Conservation (phyloP, 2,329 filamentous ascomycete species). For the Macrophomina phaseolina region DNA sequence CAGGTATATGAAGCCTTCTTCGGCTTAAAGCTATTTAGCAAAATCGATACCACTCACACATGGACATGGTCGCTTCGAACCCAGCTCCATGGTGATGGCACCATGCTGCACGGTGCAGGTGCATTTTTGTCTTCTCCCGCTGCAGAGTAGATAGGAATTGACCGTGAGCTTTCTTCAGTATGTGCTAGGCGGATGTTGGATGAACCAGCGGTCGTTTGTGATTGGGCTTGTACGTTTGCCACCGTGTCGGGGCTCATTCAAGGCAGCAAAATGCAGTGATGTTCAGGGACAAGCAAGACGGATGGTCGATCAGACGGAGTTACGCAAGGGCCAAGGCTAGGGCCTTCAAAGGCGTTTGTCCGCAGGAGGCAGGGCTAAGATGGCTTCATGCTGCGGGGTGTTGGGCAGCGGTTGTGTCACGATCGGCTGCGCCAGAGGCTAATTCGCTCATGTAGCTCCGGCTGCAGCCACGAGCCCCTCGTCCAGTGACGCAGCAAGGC, state of each 20-base stretch:
- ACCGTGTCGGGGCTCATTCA: background rate
- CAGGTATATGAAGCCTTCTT: too few relatives aligned
- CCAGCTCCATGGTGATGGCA: too few relatives aligned
- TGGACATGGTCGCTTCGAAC: too few relatives aligned
- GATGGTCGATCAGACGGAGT: background rate
- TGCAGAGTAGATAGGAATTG: too few relatives aligned
- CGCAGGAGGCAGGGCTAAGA: too few relatives aligned
- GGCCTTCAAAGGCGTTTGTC: background rate
- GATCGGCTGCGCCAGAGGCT: background rate
- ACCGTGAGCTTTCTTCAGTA: too few relatives aligned
- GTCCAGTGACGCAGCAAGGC: background rate
- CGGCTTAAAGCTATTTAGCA: too few relatives aligned
- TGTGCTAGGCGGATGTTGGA: too few relatives aligned
- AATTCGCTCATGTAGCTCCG: background rate
- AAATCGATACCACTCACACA: too few relatives aligned
- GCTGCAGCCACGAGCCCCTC: background rate
- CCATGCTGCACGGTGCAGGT: too few relatives aligned
- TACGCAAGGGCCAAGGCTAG: background rate
- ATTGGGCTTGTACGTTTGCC: background rate
- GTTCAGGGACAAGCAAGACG: background rate
- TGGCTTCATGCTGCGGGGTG: background rate
- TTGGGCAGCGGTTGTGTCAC: background rate
- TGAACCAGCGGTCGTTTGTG: background rate
- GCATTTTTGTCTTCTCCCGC: too few relatives aligned
- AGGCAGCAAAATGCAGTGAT: conserved; percentile 3